Evolutionary conservation across 371 early-diverging fungal genomes (phyloP).

Genomic region (Mortierella sp.): DNA sequence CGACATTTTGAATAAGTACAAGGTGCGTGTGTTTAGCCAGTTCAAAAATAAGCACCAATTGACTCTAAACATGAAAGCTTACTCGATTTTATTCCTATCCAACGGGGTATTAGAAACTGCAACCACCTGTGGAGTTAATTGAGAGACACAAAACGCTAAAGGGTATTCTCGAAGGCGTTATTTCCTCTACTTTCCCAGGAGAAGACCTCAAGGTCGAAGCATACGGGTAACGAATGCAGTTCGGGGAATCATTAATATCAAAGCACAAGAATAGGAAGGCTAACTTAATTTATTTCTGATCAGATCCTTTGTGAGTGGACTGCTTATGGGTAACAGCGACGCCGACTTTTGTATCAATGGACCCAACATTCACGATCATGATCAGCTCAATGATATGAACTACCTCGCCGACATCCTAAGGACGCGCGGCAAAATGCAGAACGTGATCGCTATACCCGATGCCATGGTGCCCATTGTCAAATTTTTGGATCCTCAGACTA

Average conservation of each 20-base stretch:
- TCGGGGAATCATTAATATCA: neutral
- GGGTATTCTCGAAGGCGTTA: constrained; percentile 1
- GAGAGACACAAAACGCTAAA: constrained; percentile 19
- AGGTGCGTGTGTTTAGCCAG: constrained; percentile 3
- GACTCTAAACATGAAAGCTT: neutral
- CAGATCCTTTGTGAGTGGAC: constrained; percentile 46
- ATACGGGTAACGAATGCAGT: constrained; percentile 21
- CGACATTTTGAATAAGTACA: constrained; percentile 34
- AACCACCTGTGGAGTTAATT: constrained; percentile 26
- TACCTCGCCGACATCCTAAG: constrained; percentile 22
- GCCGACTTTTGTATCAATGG: constrained; percentile 52
- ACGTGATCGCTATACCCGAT: constrained; percentile 16
- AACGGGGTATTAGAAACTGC: constrained; percentile 7
- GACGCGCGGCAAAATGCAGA: constrained; percentile 14
- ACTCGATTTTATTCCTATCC: neutral
- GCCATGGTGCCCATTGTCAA: constrained; percentile 53
- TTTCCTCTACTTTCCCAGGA: constrained; percentile 19
- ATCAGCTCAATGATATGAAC: constrained; percentile 28
- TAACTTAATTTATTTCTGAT: neutral
- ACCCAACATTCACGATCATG: constrained; percentile 17
- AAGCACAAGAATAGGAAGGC: too few species aligned
- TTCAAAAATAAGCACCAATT: too few species aligned
- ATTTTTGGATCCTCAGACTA: constrained; percentile 37
- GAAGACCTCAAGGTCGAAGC: constrained; percentile 38
- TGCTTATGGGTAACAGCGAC: constrained; percentile 30